phyloP scores from a whole-genome alignment of 305 asterid species.

The Rubia tinctorum region DNA sequence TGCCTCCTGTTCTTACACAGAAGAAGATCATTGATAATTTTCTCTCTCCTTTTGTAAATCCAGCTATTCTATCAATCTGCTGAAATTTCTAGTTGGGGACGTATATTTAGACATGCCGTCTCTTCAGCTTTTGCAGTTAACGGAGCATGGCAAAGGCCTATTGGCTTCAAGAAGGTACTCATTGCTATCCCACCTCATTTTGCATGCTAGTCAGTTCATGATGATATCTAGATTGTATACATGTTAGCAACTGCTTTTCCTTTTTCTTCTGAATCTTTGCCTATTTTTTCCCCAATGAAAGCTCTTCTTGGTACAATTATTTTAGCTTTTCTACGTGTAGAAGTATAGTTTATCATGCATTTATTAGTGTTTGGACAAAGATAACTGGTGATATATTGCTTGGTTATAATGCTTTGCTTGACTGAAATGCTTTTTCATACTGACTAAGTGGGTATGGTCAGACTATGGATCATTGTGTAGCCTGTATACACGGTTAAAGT shows the following conservation, averaged over 20 bases:
- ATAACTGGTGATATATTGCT: background rate
- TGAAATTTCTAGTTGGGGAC: slow-evolving; percentile 36
- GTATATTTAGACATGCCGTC: slow-evolving; percentile 65
- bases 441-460: background rate
- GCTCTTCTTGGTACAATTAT: background rate
- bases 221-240: background rate
- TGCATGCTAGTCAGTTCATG: background rate
- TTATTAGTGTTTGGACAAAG: background rate
- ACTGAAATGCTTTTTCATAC: background rate
- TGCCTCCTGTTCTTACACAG: background rate
- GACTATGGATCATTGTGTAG: background rate
- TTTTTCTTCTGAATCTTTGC: background rate
- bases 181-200: slow-evolving; percentile 18
- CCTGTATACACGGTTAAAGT: background rate
- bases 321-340: slow-evolving; percentile 3
- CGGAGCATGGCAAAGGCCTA: slow-evolving; percentile 91
- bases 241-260: background rate
- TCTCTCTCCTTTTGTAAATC: background rate
- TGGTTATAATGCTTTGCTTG: background rate
- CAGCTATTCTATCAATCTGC: slow-evolving; percentile 21
- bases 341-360: background rate
- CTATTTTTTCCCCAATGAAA: background rate
- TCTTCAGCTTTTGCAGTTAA: slow-evolving; percentile 95
- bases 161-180: slow-evolving; percentile 88
- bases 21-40: background rate